Evolutionary conservation across 768 basidiomycete species (phyloP), one percentile per base, ranked within the genome.

Genomic region (Xerocomus spinulosus): DNA sequence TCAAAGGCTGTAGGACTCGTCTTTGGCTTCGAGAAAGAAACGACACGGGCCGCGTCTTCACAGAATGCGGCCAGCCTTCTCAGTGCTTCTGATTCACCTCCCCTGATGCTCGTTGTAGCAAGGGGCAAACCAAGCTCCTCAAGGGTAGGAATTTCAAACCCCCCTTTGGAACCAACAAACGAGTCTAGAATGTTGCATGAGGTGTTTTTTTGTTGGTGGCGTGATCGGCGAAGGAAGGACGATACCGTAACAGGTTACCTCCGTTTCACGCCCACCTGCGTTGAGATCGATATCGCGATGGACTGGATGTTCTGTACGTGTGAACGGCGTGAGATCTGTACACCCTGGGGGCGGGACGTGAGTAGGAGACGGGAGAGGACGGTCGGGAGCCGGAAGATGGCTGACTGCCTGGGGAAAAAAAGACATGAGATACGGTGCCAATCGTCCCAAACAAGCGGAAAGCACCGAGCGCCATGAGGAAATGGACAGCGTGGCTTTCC

Each of bases 91-190:
- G 46, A 59, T 52, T 66, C 55, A 46, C 64, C 56, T 54, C 53
- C 66, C 51, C 55, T 61, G 59, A 63, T 60, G 46, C 63, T 55
- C 52, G 63, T 59, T 53, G 63, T 56, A 29, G 53, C 51, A 49
- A 45, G 50, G 47, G 53, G 54, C 15, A 56, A 53, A 25, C 55
- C 52, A 18, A 56, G 40, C 42, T 50, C 52, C 42, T 49, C 24
- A 20, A 30, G 56, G 44, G 30, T 46, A 35, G 13, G 51, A 46
- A 68, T 65, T 54, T 65, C 55, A 57, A 66, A 56, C 37, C 47
- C 49, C 49, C 52, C 41, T 26, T 54, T 42, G 46, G 50, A 48
- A 46, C 60, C 60, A 43, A 29, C 44, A 36, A 48, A 44, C 15
- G 49, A 54, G 50, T 51, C 63, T 60, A 54, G 57, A 55, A 33